Percentiles rank a stretch among this genome's conserved stretches.
Conservation (phyloP, 805 yeast genomes). For the Ogataea haglerorum region DNA sequence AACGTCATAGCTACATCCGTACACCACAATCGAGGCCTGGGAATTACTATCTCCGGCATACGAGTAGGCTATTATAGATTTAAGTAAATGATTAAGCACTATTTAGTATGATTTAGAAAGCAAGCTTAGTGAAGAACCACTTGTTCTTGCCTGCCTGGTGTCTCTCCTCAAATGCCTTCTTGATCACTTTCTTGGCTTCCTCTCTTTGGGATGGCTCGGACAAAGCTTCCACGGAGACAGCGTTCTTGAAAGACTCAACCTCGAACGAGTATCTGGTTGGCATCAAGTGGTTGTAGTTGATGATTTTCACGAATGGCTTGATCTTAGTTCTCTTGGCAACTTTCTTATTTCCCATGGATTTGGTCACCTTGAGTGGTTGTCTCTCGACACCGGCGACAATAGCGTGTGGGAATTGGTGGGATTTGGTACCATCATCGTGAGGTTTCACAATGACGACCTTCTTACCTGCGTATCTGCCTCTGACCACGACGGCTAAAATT, state of each 20-base stretch:
- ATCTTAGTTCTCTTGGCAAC: constrained; percentile 95
- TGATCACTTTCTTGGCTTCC: constrained; percentile 98
- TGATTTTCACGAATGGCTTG: constrained; percentile 98
- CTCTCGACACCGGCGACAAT: constrained; percentile 99
- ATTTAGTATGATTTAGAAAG: constrained; percentile 31
- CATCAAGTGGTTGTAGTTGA: constrained; percentile 99
- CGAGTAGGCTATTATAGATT: neutral
- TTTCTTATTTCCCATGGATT: constrained; percentile 93
- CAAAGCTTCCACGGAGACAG: constrained; percentile 89
- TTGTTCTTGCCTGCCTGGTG: constrained; percentile 99
- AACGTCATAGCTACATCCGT: constrained; percentile 1
- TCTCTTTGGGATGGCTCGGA: constrained; percentile 97
- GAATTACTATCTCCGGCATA: neutral
- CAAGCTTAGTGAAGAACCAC: constrained; percentile 96
- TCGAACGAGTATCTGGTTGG: constrained; percentile 99
- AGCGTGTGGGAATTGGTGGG: constrained; percentile 99
- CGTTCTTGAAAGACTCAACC: constrained; percentile 90
- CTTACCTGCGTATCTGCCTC: constrained; percentile 99
- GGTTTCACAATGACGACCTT: constrained; percentile 98
- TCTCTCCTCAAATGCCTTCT: constrained; percentile 99
- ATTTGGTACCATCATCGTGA: constrained; percentile 97
- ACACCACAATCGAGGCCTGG: neutral
- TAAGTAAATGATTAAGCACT: constrained; percentile 14
- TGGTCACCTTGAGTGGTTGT: constrained; percentile 95
- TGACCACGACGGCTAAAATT: constrained; percentile 87